These are phyloP conservation scores for Trichoderma semiorbis DNA, from an alignment of 2,329 filamentous ascomycete genomes.

Conservation along the genomic window DNA sequence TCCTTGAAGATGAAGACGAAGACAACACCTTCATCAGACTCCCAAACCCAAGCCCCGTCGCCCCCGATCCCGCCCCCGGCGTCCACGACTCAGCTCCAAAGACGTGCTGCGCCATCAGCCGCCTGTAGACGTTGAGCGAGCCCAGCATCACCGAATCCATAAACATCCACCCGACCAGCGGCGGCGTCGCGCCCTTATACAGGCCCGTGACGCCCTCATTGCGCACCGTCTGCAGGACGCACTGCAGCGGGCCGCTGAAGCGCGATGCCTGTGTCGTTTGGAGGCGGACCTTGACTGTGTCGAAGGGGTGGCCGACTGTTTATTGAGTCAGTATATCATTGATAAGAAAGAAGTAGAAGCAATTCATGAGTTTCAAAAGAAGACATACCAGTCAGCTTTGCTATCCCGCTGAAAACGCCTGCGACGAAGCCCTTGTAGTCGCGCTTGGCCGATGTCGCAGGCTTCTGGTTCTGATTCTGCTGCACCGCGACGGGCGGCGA, in stretches of 20 bases:
- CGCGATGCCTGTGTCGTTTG: conserved; percentile 76
- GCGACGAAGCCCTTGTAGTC: conserved; percentile 94
- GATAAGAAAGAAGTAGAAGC: too few relatives aligned
- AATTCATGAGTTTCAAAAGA: neutral
- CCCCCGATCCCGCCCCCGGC: conserved; percentile 26
- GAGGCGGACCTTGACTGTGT: conserved; percentile 93
- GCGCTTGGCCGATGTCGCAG: conserved; percentile 30
- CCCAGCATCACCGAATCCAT: conserved; percentile 94
- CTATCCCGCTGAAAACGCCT: conserved; percentile 91
- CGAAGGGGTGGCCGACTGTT: conserved; percentile 71
- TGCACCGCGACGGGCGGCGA: neutral
- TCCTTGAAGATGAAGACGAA: neutral
- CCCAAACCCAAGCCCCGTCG: conserved; percentile 20
- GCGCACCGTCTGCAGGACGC: conserved; percentile 75
- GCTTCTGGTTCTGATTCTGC: neutral
- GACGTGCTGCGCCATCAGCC: conserved; percentile 74
- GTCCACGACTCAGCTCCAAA: conserved; percentile 53
- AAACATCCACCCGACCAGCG: conserved; percentile 95
- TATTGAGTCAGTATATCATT: neutral
- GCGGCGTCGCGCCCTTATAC: conserved; percentile 93
- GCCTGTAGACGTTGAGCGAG: conserved; percentile 84
- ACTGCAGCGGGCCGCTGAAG: conserved; percentile 84
- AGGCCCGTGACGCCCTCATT: conserved; percentile 82
- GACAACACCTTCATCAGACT: neutral
- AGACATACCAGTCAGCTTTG: conserved; percentile 76